Conservation (phyloP, 208 protist genomes). For the Entamoeba histolytica region DNA sequence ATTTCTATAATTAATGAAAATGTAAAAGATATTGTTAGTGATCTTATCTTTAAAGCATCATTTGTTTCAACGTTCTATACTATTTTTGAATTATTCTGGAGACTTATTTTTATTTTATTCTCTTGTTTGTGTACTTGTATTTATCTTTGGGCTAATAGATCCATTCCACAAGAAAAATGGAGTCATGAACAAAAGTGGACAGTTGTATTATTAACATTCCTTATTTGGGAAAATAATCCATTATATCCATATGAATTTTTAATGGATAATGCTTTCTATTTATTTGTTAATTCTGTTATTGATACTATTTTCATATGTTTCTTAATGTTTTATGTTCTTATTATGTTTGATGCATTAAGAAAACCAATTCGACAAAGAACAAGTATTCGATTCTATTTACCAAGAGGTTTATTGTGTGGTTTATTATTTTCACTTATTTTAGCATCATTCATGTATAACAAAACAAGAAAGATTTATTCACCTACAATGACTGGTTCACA, state of each 20-base stretch:
- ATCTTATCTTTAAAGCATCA: no score
- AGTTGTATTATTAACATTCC: background rate
- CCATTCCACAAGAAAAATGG: background rate
- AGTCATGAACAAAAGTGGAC: background rate
- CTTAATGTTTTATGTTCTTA: background rate
- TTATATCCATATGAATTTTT: background rate
- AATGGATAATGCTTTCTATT: background rate
- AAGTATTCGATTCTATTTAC: background rate
- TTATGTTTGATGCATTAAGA: background rate
- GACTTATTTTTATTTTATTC: background rate
- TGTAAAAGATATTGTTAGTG: no score
- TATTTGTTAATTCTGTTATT: background rate
- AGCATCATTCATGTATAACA: background rate
- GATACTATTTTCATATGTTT: background rate
- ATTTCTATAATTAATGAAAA: no score
- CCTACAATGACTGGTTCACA: background rate
- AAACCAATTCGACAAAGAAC: background rate
- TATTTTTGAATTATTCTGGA: background rate
- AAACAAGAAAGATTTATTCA: background rate
- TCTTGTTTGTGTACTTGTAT: background rate
- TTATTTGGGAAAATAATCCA: background rate
- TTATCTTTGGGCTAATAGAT: background rate
- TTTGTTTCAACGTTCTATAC: background rate
- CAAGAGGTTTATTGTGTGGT: background rate
- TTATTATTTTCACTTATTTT: background rate